These are phyloP conservation scores for Pichia scutulata DNA, from an alignment of 805 yeast species.

Conservation along the genomic window DNA sequence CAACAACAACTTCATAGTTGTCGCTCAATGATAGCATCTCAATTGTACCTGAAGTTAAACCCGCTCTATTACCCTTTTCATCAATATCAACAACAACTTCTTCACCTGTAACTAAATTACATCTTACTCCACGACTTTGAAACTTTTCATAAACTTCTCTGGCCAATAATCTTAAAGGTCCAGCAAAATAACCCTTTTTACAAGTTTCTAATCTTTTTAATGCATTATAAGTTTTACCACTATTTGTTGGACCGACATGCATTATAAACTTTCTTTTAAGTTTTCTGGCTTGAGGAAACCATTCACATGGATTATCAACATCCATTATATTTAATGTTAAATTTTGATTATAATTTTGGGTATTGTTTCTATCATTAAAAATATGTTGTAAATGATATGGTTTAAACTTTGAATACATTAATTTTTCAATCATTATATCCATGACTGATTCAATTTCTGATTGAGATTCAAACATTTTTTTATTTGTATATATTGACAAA, in stretches of 20 bases:
- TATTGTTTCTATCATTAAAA: slow-evolving; percentile 25
- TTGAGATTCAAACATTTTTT: slow-evolving; percentile 3
- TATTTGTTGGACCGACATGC: slow-evolving; percentile 97
- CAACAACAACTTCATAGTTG: slow-evolving; percentile 76
- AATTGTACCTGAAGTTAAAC: slow-evolving; percentile 78
- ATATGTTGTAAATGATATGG: slow-evolving; percentile 23
- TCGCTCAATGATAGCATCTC: slow-evolving; percentile 78
- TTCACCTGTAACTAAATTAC: slow-evolving; percentile 94
- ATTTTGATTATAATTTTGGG: slow-evolving; percentile 28
- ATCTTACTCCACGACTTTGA: slow-evolving; percentile 52
- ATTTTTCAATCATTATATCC: slow-evolving; percentile 21
- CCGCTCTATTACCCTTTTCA: slow-evolving; percentile 63
- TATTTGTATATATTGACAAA: slow-evolving; percentile 9
- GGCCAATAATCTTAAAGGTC: slow-evolving; percentile 86
- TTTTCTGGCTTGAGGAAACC: slow-evolving; percentile 83
- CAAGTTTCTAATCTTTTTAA: slow-evolving; percentile 57
- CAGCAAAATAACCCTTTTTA: slow-evolving; percentile 82
- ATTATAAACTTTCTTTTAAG: slow-evolving; percentile 72
- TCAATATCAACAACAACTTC: slow-evolving; percentile 72
- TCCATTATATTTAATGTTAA: slow-evolving; percentile 33
- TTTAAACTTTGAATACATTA: slow-evolving; percentile 25
- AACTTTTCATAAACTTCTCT: slow-evolving; percentile 85
- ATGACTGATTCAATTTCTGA: slow-evolving; percentile 9
- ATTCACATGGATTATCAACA: slow-evolving; percentile 55
- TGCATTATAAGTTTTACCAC: slow-evolving; percentile 89